These are phyloP conservation scores for Sporothrix pseudoabietina DNA, from an alignment of 2,329 filamentous ascomycete species.

Conservation along the genomic window DNA sequence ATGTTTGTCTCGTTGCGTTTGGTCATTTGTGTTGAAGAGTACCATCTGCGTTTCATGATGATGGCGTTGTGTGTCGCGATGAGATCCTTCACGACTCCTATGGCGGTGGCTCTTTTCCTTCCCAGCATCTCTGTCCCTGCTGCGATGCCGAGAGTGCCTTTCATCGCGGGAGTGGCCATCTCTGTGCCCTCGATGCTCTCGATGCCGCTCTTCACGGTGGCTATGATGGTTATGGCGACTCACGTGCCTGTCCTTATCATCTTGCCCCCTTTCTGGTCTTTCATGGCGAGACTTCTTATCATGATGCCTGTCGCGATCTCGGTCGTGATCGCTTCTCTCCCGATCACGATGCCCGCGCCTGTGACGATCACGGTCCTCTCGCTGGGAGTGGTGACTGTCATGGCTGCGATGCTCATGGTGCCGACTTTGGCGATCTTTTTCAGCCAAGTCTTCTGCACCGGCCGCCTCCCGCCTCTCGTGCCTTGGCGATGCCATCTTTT, in stretches of 20 bases:
- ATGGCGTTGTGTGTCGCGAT: slow-evolving; percentile 6
- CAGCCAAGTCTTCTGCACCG: neutral
- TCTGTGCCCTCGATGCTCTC: slow-evolving; percentile 14
- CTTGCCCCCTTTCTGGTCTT: neutral
- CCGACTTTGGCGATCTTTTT: neutral
- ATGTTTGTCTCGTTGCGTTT: neutral
- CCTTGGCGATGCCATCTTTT: slow-evolving; percentile 12
- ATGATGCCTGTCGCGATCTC: slow-evolving; percentile 1
- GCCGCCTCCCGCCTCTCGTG: slow-evolving; percentile 31
- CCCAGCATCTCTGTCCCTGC: neutral
- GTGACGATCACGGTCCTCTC: neutral
- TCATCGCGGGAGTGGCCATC: neutral
- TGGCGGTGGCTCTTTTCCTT: neutral
- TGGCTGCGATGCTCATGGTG: slow-evolving; percentile 8
- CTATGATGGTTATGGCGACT: neutral
- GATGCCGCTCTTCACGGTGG: neutral
- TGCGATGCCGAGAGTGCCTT: slow-evolving; percentile 6
- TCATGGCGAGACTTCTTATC: slow-evolving; percentile 18
- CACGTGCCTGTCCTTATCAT: neutral
- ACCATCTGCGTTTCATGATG: slow-evolving; percentile 24
- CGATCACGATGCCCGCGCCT: neutral
- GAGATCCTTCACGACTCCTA: slow-evolving; percentile 18
- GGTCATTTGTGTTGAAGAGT: neutral
- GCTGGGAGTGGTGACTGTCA: neutral
- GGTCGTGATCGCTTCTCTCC: neutral